Percentiles rank a stretch among this genome's conserved stretches.
These are phyloP conservation scores for Nannochloris sp. DNA, from an alignment of 139 green algal species.

Conservation along the genomic window DNA sequence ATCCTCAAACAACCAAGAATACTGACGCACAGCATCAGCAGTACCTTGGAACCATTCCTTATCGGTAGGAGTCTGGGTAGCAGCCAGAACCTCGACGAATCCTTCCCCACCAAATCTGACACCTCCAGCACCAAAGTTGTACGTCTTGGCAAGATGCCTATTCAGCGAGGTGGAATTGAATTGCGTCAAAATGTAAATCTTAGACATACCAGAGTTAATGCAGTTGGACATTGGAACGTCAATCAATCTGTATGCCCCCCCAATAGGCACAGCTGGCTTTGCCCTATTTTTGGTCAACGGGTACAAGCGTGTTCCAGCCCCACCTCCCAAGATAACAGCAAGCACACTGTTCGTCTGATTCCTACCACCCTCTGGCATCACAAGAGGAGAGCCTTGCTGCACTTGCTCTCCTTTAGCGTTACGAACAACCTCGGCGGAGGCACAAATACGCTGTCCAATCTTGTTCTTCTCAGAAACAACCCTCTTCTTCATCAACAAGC, in stretches of 20 bases:
- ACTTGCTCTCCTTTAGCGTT: background rate
- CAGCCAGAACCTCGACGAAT: slow-evolving; percentile 92
- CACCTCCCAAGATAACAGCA: slow-evolving; percentile 88
- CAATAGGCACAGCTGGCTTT: slow-evolving; percentile 96
- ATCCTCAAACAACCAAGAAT: slow-evolving; percentile 89
- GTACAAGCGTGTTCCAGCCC: slow-evolving; percentile 83
- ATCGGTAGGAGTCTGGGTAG: slow-evolving; percentile 72
- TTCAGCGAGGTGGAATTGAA: slow-evolving; percentile 99
- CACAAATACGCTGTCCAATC: background rate
- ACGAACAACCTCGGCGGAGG: background rate
- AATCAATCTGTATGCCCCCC: slow-evolving; percentile 95
- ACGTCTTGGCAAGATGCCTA: slow-evolving; percentile 87
- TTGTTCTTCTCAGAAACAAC: background rate
- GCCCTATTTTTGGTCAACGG: slow-evolving; percentile 84
- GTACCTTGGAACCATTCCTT: slow-evolving; percentile 89
- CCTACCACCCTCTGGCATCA: slow-evolving; percentile 13
- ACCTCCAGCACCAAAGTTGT: slow-evolving; percentile 86
- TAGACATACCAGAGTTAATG: slow-evolving; percentile 96
- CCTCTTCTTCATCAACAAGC: too few relatives aligned
- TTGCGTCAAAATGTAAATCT: slow-evolving; percentile 97
- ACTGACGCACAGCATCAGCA: slow-evolving; percentile 95
- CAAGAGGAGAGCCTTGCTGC: background rate
- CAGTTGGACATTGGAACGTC: slow-evolving; percentile 99
- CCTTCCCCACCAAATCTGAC: slow-evolving; percentile 77
- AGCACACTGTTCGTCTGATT: slow-evolving; percentile 22